A percentile compares a stretch with the other conserved stretches of the same genome.
These are phyloP conservation scores for Arachnomyces sp. DNA, from an alignment of 2,329 filamentous ascomycete species.

Conservation along the genomic window DNA sequence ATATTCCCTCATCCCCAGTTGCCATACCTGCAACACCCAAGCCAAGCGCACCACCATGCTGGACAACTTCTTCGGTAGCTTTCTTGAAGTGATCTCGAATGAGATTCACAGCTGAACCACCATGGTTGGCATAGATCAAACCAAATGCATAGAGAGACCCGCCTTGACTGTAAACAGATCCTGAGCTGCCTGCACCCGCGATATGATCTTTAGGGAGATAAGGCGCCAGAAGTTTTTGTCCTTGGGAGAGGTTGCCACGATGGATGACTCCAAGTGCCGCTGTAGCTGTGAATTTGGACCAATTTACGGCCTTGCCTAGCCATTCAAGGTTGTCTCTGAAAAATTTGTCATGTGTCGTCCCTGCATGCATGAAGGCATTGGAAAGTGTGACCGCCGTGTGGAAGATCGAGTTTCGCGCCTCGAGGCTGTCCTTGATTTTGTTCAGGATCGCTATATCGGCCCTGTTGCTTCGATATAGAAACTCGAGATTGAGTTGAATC, in stretches of 20 bases:
- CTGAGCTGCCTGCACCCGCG: constrained; percentile 58
- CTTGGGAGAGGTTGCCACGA: constrained; percentile 86
- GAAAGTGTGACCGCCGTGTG: constrained; percentile 95
- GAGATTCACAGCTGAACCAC: constrained; percentile 62
- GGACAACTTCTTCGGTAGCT: constrained; percentile 67
- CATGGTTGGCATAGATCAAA: constrained; percentile 94
- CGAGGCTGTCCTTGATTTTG: constrained; percentile 90
- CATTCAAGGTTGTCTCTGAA: constrained; percentile 97
- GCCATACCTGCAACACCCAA: constrained; percentile 97
- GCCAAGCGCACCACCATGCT: constrained; percentile 91
- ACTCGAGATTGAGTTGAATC: constrained; percentile 91
- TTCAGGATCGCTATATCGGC: constrained; percentile 88
- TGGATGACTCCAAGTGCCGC: constrained; percentile 95
- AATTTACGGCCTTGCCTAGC: constrained; percentile 97
- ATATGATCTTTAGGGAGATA: constrained; percentile 69
- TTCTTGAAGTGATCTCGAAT: constrained; percentile 43
- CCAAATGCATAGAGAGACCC: constrained; percentile 93
- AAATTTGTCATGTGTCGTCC: constrained; percentile 96
- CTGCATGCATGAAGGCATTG: constrained; percentile 98
- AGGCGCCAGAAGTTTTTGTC: constrained; percentile 84
- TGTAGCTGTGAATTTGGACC: constrained; percentile 98
- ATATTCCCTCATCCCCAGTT: constrained; percentile 81
- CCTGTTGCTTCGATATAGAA: constrained; percentile 90
- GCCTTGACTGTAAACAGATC: constrained; percentile 91
- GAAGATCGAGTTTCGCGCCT: constrained; percentile 96